phyloP scores from a whole-genome alignment of 106 monocot genomes.

The Hemerocallis citrina region DNA sequence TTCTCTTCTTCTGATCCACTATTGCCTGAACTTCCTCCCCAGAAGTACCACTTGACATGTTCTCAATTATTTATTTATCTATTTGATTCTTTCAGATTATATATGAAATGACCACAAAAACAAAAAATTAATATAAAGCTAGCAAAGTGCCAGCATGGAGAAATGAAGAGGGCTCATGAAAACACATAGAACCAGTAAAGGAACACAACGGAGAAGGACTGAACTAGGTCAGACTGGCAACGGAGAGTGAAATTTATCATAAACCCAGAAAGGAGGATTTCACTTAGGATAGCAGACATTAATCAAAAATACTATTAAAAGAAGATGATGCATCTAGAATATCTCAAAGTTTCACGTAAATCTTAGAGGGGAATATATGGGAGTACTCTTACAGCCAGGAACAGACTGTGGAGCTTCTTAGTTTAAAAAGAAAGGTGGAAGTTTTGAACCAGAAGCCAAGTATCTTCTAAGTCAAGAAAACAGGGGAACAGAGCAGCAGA shows the following conservation, averaged over 20 bases:
- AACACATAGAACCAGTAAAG: slow-evolving; percentile 73
- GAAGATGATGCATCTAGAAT: neutral
- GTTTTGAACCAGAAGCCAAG: neutral
- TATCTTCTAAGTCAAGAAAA: neutral
- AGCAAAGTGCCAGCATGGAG: too few relatives aligned
- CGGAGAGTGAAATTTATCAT: slow-evolving; percentile 44
- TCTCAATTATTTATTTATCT: too few relatives aligned
- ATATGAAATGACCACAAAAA: too few relatives aligned
- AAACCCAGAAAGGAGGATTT: slow-evolving; percentile 28
- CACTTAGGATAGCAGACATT: slow-evolving; percentile 42
- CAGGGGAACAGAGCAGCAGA: too few relatives aligned
- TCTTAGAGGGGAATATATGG: neutral
- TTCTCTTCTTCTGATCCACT: slow-evolving; percentile 17
- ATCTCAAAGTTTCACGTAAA: neutral
- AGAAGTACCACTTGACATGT: too few relatives aligned
- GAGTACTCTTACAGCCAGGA: too few relatives aligned
- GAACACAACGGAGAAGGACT: slow-evolving; percentile 61
- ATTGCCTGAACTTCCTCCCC: slow-evolving; percentile 12
- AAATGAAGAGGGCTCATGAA: slow-evolving; percentile 21
- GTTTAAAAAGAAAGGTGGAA: too few relatives aligned
- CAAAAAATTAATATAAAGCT: neutral
- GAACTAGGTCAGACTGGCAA: slow-evolving; percentile 39
- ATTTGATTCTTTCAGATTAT: too few relatives aligned
- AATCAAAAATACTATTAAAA: slow-evolving; percentile 6
- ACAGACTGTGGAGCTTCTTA: too few relatives aligned